These are phyloP conservation scores for Jatropha podagrica DNA, from an alignment of 441 rosid genomes.

Conservation along the genomic window DNA sequence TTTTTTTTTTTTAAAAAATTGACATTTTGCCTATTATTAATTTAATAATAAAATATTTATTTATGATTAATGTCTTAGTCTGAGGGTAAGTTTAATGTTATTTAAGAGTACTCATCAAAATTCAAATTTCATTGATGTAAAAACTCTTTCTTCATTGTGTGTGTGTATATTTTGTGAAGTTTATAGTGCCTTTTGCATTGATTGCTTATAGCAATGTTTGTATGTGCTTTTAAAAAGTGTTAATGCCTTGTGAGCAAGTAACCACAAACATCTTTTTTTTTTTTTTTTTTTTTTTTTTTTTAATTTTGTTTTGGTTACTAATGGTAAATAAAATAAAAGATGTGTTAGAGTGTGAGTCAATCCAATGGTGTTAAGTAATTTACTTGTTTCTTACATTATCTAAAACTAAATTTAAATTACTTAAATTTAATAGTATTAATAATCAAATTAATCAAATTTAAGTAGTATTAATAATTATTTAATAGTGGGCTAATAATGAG, in stretches of 20 bases:
- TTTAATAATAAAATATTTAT: no score
- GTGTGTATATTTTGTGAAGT: not conserved
- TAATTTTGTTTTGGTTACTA: not conserved
- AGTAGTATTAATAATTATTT: no score
- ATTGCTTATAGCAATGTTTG: not conserved
- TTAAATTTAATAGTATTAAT: not conserved
- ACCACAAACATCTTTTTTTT: not conserved
- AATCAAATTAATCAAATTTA: no score
- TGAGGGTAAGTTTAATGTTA: no score
- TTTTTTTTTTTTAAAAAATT: no score
- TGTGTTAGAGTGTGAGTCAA: not conserved
- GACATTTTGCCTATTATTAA: not conserved
- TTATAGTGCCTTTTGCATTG: not conserved
- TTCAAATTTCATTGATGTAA: no score
- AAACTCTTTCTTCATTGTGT: not conserved
- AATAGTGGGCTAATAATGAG: no score
- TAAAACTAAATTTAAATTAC: not conserved
- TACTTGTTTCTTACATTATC: not conserved
- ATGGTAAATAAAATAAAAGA: not conserved
- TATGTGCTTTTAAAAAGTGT: not conserved
- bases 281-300: not conserved
- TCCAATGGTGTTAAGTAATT: not conserved
- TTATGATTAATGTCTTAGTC: no score
- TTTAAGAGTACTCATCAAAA: no score
- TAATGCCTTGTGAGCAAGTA: not conserved